A percentile compares a stretch with the other conserved stretches of the same genome.
Conservation (phyloP, 2,329 filamentous ascomycete species). For the Cytospora mali region DNA sequence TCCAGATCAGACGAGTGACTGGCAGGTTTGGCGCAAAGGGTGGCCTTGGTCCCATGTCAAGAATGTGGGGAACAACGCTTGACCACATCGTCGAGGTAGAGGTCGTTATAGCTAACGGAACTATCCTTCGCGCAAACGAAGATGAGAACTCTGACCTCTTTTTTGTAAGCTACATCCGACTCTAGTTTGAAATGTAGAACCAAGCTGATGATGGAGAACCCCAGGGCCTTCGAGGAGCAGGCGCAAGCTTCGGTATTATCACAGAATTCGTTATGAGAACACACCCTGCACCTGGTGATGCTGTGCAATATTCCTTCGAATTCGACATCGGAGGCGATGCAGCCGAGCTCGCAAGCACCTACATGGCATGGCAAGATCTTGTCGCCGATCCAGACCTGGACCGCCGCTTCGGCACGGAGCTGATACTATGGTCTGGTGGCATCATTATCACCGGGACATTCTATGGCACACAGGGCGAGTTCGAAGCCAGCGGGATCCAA, state of each 20-base stretch:
- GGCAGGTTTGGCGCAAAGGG: slow-evolving; percentile 42
- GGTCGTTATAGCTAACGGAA: slow-evolving; percentile 60
- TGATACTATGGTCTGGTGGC: slow-evolving; percentile 57
- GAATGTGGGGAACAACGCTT: slow-evolving; percentile 60
- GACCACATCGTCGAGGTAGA: slow-evolving; percentile 59
- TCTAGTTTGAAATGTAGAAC: slow-evolving; percentile 15
- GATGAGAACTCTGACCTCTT: slow-evolving; percentile 56
- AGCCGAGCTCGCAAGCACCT: slow-evolving; percentile 50
- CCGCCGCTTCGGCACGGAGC: slow-evolving; percentile 59
- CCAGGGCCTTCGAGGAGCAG: slow-evolving; percentile 57
- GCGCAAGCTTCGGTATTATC: slow-evolving; percentile 58
- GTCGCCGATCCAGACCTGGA: slow-evolving; percentile 57
- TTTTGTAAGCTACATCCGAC: slow-evolving; percentile 42
- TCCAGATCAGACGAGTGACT: background rate
- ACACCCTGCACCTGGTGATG: slow-evolving; percentile 55
- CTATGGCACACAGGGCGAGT: slow-evolving; percentile 62
- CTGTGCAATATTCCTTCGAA: slow-evolving; percentile 62
- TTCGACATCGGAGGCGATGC: slow-evolving; percentile 51
- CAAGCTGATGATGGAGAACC: background rate
- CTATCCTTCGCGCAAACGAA: slow-evolving; percentile 50
- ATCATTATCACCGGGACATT: slow-evolving; percentile 62
- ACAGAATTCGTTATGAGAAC: slow-evolving; percentile 61
- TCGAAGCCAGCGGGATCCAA: slow-evolving; percentile 52
- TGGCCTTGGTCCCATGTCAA: slow-evolving; percentile 59
- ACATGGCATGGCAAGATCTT: slow-evolving; percentile 61